Percentiles rank a stretch among this genome's conserved stretches.
Conservation (phyloP, 75 land plant species). For the Pinus tabuliformis region DNA sequence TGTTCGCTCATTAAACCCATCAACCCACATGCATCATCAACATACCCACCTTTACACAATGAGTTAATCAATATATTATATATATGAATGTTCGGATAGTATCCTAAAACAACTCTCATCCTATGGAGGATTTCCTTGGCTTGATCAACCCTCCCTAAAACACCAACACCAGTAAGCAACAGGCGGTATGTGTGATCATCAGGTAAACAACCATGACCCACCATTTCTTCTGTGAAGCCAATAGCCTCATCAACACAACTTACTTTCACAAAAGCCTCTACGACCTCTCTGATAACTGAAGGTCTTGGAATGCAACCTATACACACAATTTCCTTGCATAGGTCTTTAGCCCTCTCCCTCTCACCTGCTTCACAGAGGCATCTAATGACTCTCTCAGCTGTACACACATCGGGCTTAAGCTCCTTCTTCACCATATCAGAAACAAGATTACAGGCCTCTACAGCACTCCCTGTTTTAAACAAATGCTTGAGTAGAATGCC, state of each 20-base stretch:
- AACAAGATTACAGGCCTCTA: conserved; percentile 6
- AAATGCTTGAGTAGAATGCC: neutral
- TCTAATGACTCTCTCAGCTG: neutral
- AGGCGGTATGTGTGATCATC: conserved; percentile 29
- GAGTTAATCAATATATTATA: conserved; percentile 69
- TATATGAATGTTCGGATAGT: conserved; percentile 47
- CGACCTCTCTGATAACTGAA: neutral
- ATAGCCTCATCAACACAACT: conserved; percentile 29
- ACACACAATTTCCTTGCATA: neutral
- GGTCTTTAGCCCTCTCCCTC: conserved; percentile 4
- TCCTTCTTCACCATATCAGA: conserved; percentile 1
- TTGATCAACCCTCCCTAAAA: conserved; percentile 28
- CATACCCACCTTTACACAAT: conserved; percentile 21
- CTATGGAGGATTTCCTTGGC: conserved; percentile 29
- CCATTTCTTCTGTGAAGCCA: conserved; percentile 24
- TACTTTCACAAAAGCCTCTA: conserved; percentile 6
- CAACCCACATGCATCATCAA: conserved; percentile 22
- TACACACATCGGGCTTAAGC: neutral
- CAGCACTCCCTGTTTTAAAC: neutral
- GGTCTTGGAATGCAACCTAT: neutral
- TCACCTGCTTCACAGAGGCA: neutral
- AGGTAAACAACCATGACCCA: conserved; percentile 16
- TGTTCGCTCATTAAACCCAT: conserved; percentile 28
- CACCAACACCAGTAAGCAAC: conserved; percentile 39
- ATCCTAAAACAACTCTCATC: conserved; percentile 30